Base-by-base conservation (phyloP, 345 rosid genomes). In the Jatropha curcas region DNA sequence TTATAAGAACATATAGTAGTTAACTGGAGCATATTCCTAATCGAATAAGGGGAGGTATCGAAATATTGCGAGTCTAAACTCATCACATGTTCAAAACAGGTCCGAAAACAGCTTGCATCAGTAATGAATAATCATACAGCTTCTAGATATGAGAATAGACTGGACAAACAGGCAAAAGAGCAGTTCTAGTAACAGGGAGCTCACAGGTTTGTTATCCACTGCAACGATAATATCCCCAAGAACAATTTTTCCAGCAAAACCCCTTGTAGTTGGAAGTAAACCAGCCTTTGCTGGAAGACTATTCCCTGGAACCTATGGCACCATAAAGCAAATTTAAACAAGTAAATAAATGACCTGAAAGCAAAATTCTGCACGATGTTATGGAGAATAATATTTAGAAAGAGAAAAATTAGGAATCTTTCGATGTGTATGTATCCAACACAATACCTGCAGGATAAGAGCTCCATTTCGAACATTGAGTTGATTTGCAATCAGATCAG, bases 401-500 rank as follows among this genome's bases (percentile, higher is more conserved):
- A 28, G 39, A 45, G 24, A n/a, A 13, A 60, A 20, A n/a, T 35
- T 10, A 53, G 35, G 3, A 68, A 52, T 28, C 19, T 9, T 28
- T 53, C 10, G 70, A 52, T 25, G 63, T 27, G 16, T 66, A 39
- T 22, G 27, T 12, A 35, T 50, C 24, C 41, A 33, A 11, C 27
- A 55, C 3, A 9, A 72, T 81, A 90, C 98, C 94, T 85, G 89
- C 78, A 94, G 87, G 19, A 94, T 75, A 73, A 94, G 95, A 77
- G 93, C 97, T 69, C 97, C 98, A 75, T 83, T 92, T 28, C 90
- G 88, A 78, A 94, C 97, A 76, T 92, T 94, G 56, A 92, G 93
- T 76, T 94, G 98, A 82, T 87, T 90, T 76, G 98, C 93, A 66
- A 90, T 82, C 68, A 82, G 76, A 77, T 94, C 97, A 0, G 98